Evolutionary conservation across 331 rosid genomes (phyloP).

Genomic region (Rosa hybrid): DNA sequence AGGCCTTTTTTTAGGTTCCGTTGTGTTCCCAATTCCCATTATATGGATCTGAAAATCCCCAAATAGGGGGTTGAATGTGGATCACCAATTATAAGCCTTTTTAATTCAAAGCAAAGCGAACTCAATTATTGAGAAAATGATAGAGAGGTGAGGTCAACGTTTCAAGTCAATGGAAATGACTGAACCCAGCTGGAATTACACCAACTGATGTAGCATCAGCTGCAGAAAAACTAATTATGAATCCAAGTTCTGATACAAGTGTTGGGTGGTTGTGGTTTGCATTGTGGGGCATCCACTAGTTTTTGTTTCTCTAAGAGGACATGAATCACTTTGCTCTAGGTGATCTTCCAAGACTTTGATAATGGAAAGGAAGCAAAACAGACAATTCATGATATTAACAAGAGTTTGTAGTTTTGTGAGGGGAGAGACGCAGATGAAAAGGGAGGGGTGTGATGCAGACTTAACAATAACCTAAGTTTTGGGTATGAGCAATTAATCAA

Average conservation of each 20-base stretch:
- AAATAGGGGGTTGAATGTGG: too few species aligned
- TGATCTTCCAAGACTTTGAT: background rate
- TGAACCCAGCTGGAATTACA: background rate
- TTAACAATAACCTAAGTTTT: background rate
- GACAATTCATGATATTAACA: background rate
- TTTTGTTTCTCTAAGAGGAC: background rate
- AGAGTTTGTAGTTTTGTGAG: background rate
- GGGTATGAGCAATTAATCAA: background rate
- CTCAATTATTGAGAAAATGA: slow-evolving; percentile 1
- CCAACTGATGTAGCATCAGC: background rate
- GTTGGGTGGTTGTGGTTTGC: slow-evolving; percentile 16
- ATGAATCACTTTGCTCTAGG: background rate
- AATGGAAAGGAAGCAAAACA: background rate
- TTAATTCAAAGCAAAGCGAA: background rate
- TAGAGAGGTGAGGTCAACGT: slow-evolving; percentile 14
- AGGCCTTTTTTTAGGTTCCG: background rate
- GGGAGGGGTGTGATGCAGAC: background rate
- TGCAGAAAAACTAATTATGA: background rate
- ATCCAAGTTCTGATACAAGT: background rate
- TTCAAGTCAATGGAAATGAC: background rate
- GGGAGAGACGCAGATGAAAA: background rate
- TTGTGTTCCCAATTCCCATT: too few species aligned
- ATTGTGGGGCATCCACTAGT: background rate
- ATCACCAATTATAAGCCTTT: too few species aligned
- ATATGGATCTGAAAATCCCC: too few species aligned